phyloP scores from a whole-genome alignment of 1,139 yeast genomes.

The Saccharomyces hybrid region DNA sequence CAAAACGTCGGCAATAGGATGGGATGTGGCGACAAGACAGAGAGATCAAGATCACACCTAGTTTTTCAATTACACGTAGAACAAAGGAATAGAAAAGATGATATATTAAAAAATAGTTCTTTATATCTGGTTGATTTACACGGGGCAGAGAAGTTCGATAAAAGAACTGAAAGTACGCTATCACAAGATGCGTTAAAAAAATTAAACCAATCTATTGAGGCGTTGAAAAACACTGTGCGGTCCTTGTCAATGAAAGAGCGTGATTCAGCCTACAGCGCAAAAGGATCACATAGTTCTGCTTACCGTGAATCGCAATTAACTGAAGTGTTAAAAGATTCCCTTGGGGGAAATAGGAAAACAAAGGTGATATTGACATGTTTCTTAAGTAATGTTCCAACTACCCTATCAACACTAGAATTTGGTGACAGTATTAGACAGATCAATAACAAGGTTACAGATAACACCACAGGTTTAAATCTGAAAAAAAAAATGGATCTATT shows the following conservation, averaged over 20 bases:
- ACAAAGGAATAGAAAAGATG: constrained; percentile 45
- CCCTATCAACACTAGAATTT: constrained; percentile 69
- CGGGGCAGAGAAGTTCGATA: constrained; percentile 81
- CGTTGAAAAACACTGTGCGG: constrained; percentile 75
- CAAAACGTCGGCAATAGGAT: constrained; percentile 29
- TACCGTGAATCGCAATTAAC: constrained; percentile 82
- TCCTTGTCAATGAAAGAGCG: constrained; percentile 60
- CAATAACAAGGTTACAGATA: constrained; percentile 58
- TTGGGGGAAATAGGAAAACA: constrained; percentile 84
- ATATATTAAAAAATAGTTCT: constrained; percentile 14
- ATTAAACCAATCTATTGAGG: constrained; percentile 68
- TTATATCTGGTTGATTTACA: constrained; percentile 80
- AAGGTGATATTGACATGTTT: constrained; percentile 74
- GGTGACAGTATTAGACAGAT: constrained; percentile 74
- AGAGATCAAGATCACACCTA: constrained; percentile 76
- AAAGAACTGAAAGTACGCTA: constrained; percentile 72
- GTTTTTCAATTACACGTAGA: constrained; percentile 60
- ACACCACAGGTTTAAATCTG: constrained; percentile 54
- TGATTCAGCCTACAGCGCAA: not conserved
- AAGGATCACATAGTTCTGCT: constrained; percentile 51
- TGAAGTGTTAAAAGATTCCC: constrained; percentile 70
- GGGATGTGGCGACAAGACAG: constrained; percentile 52
- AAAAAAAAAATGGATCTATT: constrained; percentile 42
- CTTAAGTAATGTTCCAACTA: constrained; percentile 52
- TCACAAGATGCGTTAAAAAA: constrained; percentile 78